Percentiles rank a stretch among this genome's conserved stretches.
Evolutionary conservation across 2,329 filamentous ascomycete genomes (phyloP).

Genomic region (Dactylonectria macrodidyma): DNA sequence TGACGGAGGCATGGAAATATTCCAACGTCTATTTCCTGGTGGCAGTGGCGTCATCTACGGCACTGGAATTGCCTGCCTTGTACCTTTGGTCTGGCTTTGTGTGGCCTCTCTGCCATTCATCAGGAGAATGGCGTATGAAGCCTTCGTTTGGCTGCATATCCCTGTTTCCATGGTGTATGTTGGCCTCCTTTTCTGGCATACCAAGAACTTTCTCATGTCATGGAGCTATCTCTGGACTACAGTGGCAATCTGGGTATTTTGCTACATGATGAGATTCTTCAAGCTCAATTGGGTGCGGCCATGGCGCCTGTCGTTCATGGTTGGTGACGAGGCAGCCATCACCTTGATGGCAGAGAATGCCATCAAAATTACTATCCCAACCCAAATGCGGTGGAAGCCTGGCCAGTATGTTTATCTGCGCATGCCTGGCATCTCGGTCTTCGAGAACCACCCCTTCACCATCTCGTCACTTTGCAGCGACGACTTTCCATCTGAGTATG

Average conservation of each 20-base stretch:
- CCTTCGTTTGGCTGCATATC: conserved; percentile 87
- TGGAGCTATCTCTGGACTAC: conserved; percentile 92
- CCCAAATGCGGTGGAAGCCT: conserved; percentile 91
- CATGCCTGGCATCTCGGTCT: conserved; percentile 91
- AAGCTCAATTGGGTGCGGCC: conserved; percentile 93
- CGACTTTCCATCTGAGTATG: conserved; percentile 93
- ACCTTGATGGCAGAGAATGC: conserved; percentile 92
- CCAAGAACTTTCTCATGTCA: conserved; percentile 90
- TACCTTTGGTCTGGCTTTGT: conserved; percentile 86
- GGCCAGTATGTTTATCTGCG: conserved; percentile 96
- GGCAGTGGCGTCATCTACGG: conserved; percentile 83
- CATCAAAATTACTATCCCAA: conserved; percentile 96
- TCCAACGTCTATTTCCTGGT: conserved; percentile 77
- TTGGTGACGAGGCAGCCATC: conserved; percentile 92
- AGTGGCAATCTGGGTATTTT: conserved; percentile 82
- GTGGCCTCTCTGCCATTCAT: conserved; percentile 86
- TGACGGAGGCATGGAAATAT: conserved; percentile 79
- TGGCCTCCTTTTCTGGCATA: conserved; percentile 94
- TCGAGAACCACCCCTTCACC: conserved; percentile 97
- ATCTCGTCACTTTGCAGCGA: conserved; percentile 93
- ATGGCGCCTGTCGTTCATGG: conserved; percentile 83
- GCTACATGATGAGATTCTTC: conserved; percentile 81
- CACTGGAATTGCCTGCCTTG: conserved; percentile 85
- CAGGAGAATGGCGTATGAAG: conserved; percentile 84
- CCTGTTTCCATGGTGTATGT: conserved; percentile 87